Base-by-base conservation (phyloP, 768 basidiomycete genomes). In the Russula griseocarnosa region DNA sequence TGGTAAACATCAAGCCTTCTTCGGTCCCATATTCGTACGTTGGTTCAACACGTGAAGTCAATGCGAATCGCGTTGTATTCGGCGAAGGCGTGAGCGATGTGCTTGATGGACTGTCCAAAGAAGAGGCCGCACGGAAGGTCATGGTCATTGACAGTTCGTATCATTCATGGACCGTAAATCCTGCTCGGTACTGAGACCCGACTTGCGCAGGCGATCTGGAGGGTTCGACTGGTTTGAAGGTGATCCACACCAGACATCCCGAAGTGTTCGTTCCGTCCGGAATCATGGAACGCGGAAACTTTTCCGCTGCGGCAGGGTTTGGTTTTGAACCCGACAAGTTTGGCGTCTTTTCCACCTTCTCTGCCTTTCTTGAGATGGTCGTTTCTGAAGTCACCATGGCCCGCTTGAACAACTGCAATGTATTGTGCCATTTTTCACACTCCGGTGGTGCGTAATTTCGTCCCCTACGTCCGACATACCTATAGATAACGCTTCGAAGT, bases 351-450 rank as follows among this genome's bases (percentile, higher is more conserved):
- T 91, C 90, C 28, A 94, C 92, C 5, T 94, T 94, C 77, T 90
- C 88, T 55, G 92, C 92, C 4, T 94, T 94, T 81, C 79, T 92
- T 62, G 92, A 94, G 81, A 94, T 94, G 92, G 79, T 90, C 55
- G 74, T 94, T 59, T 92, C 90, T 5, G 92, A 94, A 74, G 77
- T 93, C 57, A 94, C 92, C 13, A 94, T 94, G 92, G 92, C 92
- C n/a, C 83, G 92, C 58, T 74, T 94, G 73, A 94, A 94, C 74
- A 81, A 88, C 69, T 90, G 89, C 79, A 94, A 94, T 71, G 86
- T 94, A 10, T 82, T 94, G 26, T 87, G 81, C 70, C 92, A 94
- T 76, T 94, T 93, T 78, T 93, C 91, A 26, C 92, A 94, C 76
- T 87, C 91, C 26, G 92, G 92, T 66, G 85, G 86, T 87, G 73